A percentile compares a stretch with the other conserved stretches of the same genome.
Evolutionary conservation across 225 moss, liverwort and hornwort genomes (phyloP).

Genomic region (Pleurozium schreberi): DNA sequence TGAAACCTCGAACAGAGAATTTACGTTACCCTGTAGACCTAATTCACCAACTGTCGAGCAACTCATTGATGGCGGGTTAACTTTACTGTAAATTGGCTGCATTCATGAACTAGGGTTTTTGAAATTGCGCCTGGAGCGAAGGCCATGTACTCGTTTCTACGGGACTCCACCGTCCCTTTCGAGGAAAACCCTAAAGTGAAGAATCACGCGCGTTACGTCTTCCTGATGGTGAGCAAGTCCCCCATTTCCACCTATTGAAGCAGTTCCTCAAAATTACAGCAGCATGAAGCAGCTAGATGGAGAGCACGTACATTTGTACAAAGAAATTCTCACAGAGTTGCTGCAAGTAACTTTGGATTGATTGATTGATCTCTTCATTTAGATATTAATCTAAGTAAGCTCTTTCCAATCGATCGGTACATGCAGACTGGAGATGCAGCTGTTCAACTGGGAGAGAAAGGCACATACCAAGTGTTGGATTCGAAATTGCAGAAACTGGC

Average conservation of each 20-base stretch:
- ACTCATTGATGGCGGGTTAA: neutral
- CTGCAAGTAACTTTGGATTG: neutral
- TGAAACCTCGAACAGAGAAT: neutral
- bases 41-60: neutral
- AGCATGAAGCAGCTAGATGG: neutral
- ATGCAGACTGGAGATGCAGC: slow-evolving; percentile 34
- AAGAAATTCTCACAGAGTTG: neutral
- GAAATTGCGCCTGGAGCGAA: slow-evolving; percentile 43
- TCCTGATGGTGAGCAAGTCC: slow-evolving; percentile 26
- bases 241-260: neutral
- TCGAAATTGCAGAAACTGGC: slow-evolving; percentile 9
- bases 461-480: slow-evolving; percentile 9
- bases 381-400: neutral
- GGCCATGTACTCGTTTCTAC: slow-evolving; percentile 33
- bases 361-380: neutral
- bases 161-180: slow-evolving; percentile 1
- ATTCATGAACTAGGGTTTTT: slow-evolving; percentile 13
- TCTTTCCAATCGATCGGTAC: too few relatives aligned
- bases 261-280: neutral
- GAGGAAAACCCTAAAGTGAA: slow-evolving; percentile 40
- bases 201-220: slow-evolving; percentile 30
- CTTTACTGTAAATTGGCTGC: neutral
- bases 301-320: too few relatives aligned
- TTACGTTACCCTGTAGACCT: neutral
- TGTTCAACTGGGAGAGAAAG: slow-evolving; percentile 16